These are phyloP conservation scores for Chaetomium globosum DNA, from an alignment of 2,329 filamentous ascomycete species.

Conservation along the genomic window DNA sequence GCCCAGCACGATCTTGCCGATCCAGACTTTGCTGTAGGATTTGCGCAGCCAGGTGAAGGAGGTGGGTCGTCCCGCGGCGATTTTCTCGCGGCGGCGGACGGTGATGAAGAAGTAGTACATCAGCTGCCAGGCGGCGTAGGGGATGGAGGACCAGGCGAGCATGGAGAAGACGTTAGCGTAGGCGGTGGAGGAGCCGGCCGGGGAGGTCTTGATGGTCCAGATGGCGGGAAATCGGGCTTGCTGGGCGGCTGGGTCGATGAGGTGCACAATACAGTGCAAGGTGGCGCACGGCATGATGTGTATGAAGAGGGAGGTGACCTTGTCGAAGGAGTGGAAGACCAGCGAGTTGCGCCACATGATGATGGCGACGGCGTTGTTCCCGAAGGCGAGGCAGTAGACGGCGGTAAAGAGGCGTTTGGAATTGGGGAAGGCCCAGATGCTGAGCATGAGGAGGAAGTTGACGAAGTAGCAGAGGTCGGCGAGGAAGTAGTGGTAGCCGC, in stretches of 20 bases:
- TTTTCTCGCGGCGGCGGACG: constrained; percentile 90
- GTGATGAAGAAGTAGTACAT: constrained; percentile 94
- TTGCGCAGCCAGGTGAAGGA: constrained; percentile 96
- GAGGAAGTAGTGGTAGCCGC: constrained; percentile 95
- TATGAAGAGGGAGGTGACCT: constrained; percentile 97
- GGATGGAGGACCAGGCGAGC: constrained; percentile 91
- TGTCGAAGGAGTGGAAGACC: constrained; percentile 98
- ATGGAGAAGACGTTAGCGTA: constrained; percentile 79
- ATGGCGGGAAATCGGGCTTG: constrained; percentile 78
- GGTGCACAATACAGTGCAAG: constrained; percentile 87
- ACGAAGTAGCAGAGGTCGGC: constrained; percentile 98
- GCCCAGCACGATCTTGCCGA: constrained; percentile 80
- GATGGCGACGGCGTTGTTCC: constrained; percentile 96
- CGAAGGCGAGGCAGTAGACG: constrained; percentile 88
- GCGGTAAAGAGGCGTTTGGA: constrained; percentile 92
- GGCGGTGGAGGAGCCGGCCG: constrained; percentile 72
- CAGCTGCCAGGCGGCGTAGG: constrained; percentile 91
- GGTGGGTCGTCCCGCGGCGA: constrained; percentile 90
- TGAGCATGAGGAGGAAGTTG: constrained; percentile 80
- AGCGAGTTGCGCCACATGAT: constrained; percentile 99
- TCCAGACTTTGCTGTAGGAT: constrained; percentile 86
- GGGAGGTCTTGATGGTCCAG: constrained; percentile 72
- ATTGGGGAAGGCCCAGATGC: constrained; percentile 85
- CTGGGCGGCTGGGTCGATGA: constrained; percentile 68
- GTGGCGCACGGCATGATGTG: constrained; percentile 98